Conservation (phyloP, 768 basidiomycete species). For the Lactifluus hygrophoroides region DNA sequence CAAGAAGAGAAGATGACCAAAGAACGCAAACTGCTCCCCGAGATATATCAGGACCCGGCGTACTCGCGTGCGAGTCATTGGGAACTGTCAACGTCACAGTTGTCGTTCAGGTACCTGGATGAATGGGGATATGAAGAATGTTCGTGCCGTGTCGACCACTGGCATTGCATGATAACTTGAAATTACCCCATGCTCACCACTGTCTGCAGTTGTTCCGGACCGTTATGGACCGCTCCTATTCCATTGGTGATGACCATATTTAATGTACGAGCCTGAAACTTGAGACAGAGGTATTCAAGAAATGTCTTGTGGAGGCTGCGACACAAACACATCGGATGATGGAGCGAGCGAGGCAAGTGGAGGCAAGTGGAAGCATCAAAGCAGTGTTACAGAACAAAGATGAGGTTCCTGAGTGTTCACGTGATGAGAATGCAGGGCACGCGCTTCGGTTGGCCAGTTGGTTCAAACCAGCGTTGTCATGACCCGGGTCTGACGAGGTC, state of each 20-base stretch:
- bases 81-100: constrained; percentile 88
- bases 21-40: constrained; percentile 64
- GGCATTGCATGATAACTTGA: neutral
- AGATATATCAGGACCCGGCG: constrained; percentile 65
- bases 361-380: neutral
- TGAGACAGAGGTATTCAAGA: constrained; percentile 44
- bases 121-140: constrained; percentile 98
- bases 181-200: neutral
- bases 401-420: too few relatives aligned
- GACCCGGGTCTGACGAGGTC: too few relatives aligned
- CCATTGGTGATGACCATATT: constrained; percentile 76
- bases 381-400: neutral
- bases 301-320: constrained; percentile 74
- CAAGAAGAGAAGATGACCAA: constrained; percentile 70
- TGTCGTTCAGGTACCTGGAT: constrained; percentile 73
- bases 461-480: too few relatives aligned
- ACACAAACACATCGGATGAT: constrained; percentile 70
- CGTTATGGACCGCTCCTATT: constrained; percentile 89
- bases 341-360: constrained; percentile 40
- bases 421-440: too few relatives aligned
- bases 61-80: constrained; percentile 71
- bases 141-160: constrained; percentile 30
- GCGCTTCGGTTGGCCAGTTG: too few relatives aligned
- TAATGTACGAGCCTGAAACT: constrained; percentile 72
- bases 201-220: constrained; percentile 65